Base-by-base conservation (phyloP, 2,329 filamentous ascomycete species). In the Huntiella moniliformis region DNA sequence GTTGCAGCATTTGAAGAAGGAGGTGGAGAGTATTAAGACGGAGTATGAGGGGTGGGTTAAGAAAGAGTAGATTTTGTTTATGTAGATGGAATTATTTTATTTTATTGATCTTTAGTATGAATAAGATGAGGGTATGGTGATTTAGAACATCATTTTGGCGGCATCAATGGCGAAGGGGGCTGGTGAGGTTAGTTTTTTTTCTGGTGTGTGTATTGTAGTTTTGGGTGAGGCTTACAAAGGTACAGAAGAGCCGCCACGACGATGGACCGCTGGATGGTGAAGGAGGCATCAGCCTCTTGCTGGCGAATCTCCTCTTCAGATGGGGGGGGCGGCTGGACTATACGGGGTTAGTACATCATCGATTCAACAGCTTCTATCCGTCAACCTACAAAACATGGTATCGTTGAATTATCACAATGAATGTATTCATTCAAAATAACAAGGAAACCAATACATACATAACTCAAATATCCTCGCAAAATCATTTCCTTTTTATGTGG, bases 1-100 rank as follows among this genome's bases (percentile, higher is more conserved):
- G 63, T 67, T 91, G 32, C 67, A 73, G 56, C 79, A 87, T 57
- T 66, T 92, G 51, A 81, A 77, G 61, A 79, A 77, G 57, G 79
- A 85, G 57, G 66, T 79, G 11, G 77, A 80, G 56, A 67, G 72
- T 43, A 66, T 77, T 52, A 71, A 71, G 53, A 65, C 68, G 37
- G 73, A 75, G 50, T 74, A 68, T 50, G 63, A 67, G 10, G 63
- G 67, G 18, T 75, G 71, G 70, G 67, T 73, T 52, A 67, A 65
- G 55, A 67, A 18, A 4, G 43, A 45, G 28, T 45, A 45, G 36
- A 32, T 3, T 17, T 3, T 17, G 15, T 5, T 5, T 15, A 11
- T 22, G 15, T 39, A 17, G 22, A 28, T 3, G 10, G n/a, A n/a
- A 7, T 38, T 38, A 39, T 17, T 39, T 39, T 5, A 15, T 16